phyloP scores from a whole-genome alignment of 768 basidiomycete species.

The Boletus tylopilopsis region DNA sequence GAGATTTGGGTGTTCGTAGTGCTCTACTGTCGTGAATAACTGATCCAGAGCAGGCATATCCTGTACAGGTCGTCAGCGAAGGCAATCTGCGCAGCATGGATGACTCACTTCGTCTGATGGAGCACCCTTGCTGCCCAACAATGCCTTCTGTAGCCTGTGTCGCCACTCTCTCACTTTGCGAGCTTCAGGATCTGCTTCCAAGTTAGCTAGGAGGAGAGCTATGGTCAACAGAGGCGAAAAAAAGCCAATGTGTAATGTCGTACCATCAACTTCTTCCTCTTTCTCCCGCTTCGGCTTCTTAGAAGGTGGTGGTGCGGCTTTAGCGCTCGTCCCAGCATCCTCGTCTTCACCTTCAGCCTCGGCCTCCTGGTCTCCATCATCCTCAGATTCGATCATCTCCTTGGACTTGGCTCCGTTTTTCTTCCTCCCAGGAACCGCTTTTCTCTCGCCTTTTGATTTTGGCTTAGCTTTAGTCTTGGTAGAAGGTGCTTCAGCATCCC shows the following conservation, averaged over 20 bases:
- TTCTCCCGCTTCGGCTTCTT: conserved; percentile 63
- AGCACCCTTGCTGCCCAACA: conserved; percentile 60
- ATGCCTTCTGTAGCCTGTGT: conserved; percentile 86
- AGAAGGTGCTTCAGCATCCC: conserved; percentile 49
- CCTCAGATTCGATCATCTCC: conserved; percentile 65
- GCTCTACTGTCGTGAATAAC: conserved; percentile 73
- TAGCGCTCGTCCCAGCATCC: conserved; percentile 49
- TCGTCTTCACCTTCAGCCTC: conserved; percentile 46
- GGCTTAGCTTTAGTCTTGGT: conserved; percentile 39
- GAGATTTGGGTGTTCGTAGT: conserved; percentile 65
- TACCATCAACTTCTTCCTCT: conserved; percentile 60
- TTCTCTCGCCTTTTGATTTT: conserved; percentile 45
- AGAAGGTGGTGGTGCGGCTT: conserved; percentile 54
- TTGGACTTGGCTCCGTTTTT: conserved; percentile 62
- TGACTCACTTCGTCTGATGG: conserved; percentile 63
- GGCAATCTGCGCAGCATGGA: neutral
- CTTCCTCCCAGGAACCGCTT: conserved; percentile 33
- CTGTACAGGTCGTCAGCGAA: conserved; percentile 35
- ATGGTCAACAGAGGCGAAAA: conserved; percentile 6
- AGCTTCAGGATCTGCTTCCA: conserved; percentile 58
- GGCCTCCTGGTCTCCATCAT: conserved; percentile 47
- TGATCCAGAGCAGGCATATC: conserved; percentile 73
- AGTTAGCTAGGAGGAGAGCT: conserved; percentile 31
- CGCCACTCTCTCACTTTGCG: conserved; percentile 86
- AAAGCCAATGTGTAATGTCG: conserved; percentile 21